Evolutionary conservation across 176 grass and related monocot genomes (phyloP).

Genomic region (Triticum urartu): DNA sequence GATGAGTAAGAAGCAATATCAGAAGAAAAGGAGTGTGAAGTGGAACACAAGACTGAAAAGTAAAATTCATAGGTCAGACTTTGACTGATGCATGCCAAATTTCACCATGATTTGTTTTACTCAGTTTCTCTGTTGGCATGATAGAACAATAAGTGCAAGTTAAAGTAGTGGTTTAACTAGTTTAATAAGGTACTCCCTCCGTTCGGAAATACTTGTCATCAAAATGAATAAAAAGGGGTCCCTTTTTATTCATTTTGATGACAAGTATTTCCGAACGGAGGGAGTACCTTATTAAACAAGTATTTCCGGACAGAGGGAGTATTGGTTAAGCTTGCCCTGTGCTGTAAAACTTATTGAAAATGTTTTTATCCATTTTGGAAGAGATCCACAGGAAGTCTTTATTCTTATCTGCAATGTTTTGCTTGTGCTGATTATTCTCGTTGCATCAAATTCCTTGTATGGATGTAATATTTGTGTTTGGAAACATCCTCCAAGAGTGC

Average conservation of each 20-base stretch:
- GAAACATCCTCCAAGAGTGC: no score
- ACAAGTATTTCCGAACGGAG: no score
- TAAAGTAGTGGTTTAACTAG: not conserved
- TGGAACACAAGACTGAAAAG: not conserved
- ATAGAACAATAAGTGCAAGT: not conserved
- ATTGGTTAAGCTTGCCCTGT: not conserved
- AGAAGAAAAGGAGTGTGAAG: constrained; percentile 16
- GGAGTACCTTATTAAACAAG: not conserved
- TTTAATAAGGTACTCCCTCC: no score
- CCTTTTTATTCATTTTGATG: no score
- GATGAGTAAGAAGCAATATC: constrained; percentile 6
- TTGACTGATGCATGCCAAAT: not conserved
- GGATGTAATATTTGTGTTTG: no score
- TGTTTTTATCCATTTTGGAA: not conserved
- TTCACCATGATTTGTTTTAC: not conserved
- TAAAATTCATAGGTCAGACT: constrained; percentile 14
- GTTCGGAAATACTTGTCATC: no score
- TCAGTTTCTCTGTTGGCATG: not conserved
- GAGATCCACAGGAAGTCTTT: not conserved
- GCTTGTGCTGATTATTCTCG: not conserved
- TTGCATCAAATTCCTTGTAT: not conserved
- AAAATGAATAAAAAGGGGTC: no score
- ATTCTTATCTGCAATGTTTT: not conserved
- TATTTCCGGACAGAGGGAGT: not conserved
- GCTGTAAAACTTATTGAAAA: not conserved